Percentiles rank a stretch among this genome's conserved stretches.
phyloP scores from a whole-genome alignment of 2,329 filamentous ascomycete species.

The Ceratocystis harringtonii region DNA sequence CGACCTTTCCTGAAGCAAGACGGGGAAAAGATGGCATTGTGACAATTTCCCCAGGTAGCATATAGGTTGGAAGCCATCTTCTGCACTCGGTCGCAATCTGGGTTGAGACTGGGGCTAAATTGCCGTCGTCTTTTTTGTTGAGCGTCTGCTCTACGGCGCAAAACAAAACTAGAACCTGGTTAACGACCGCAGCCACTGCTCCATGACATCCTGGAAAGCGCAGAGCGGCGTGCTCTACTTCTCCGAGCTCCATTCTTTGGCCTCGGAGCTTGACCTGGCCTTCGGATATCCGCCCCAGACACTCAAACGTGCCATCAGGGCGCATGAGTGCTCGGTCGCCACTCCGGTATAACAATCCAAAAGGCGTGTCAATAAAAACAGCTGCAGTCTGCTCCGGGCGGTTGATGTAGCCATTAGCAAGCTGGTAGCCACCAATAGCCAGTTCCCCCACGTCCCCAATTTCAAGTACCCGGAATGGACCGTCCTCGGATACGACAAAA shows the following conservation, averaged over 20 bases:
- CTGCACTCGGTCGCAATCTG: slow-evolving; percentile 45
- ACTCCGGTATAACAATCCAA: slow-evolving; percentile 64
- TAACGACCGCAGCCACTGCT: slow-evolving; percentile 51
- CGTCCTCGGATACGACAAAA: slow-evolving; percentile 45
- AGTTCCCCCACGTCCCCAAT: slow-evolving; percentile 62
- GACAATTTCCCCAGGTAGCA: slow-evolving; percentile 65
- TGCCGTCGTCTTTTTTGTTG: not conserved
- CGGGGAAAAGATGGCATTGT: slow-evolving; percentile 51
- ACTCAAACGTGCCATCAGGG: slow-evolving; percentile 58
- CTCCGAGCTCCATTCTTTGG: slow-evolving; percentile 67
- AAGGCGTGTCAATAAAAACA: slow-evolving; percentile 54
- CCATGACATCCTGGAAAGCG: slow-evolving; percentile 46
- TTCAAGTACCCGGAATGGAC: slow-evolving; percentile 40
- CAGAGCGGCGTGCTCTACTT: slow-evolving; percentile 56
- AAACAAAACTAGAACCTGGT: slow-evolving; percentile 58
- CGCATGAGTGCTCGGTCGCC: slow-evolving; percentile 66
- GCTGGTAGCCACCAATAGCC: slow-evolving; percentile 63
- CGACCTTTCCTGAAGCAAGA: slow-evolving; percentile 70
- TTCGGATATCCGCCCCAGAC: slow-evolving; percentile 60
- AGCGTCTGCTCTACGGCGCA: slow-evolving; percentile 34
- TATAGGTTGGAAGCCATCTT: slow-evolving; percentile 65
- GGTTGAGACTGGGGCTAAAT: not conserved
- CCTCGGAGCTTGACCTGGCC: slow-evolving; percentile 80
- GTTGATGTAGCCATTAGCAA: slow-evolving; percentile 72
- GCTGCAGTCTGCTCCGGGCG: slow-evolving; percentile 56